Base-by-base conservation (phyloP, 805 yeast species). In the Starmerella powellii region DNA sequence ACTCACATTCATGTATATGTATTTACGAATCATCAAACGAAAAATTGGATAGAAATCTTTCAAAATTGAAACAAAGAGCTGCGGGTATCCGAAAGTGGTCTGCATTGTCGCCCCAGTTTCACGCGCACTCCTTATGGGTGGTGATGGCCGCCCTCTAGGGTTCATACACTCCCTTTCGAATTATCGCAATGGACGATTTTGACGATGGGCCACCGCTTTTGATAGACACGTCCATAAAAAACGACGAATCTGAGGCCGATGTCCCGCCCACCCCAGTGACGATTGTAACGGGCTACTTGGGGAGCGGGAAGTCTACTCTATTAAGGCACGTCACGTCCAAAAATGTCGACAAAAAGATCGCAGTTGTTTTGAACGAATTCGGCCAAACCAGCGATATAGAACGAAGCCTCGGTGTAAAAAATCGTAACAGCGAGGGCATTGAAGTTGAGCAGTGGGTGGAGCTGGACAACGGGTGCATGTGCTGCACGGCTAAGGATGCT, bases 401-500 rank as follows among this genome's bases (percentile, higher is more conserved):
- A 59, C 81, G 82, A 57, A 73, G 93, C 1, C 69, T 91, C 43
- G 80, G 93, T 0, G 77, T 88, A 8, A 30, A 36, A 16, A 39
- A 39, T 26, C 34, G 27, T 13, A 16, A 46, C 26, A 41, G 44
- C 19, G 67, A 69, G 38, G 73, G 70, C 26, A 63, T 68, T 3
- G 64, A 76, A 2, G 79, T 82, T 39, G 83, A 86, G 54, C 96
- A 91, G 56, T 91, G 98, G 98, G 67, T 91, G 2, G 98, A 91
- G 58, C 65, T 91, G 27, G 97, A 95, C 1, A 91, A 91, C 57
- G 98, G 98, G 1, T 91, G 98, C 60, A 67, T 91, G 31, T 91
- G 98, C 58, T 91, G 98, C 56, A 83, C 97, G 0, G 94, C 93
- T 27, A 86, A 85, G 57, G 96, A 87, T 59, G 81, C 78, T 42